These are phyloP conservation scores for Cucumis melo DNA, from an alignment of 306 rosid species.

Conservation along the genomic window DNA sequence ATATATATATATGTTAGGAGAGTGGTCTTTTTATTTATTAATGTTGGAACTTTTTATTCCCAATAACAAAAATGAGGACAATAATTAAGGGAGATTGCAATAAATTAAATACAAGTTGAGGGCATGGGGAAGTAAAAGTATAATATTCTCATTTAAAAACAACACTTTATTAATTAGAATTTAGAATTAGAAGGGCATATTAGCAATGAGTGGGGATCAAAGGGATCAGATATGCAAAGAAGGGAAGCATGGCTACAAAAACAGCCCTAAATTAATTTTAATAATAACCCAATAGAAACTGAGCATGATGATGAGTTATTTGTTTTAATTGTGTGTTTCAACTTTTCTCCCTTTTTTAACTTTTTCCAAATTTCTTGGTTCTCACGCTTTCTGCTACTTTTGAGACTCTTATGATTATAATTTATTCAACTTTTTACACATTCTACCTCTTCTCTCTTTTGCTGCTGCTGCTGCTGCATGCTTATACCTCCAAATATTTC, in stretches of 20 bases:
- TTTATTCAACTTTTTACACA: background rate
- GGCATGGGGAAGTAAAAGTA: background rate
- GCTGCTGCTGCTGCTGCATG: too few relatives aligned
- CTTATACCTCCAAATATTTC: background rate
- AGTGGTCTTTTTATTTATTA: too few relatives aligned
- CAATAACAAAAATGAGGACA: background rate
- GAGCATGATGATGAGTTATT: background rate
- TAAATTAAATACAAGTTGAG: background rate
- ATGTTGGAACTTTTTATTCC: background rate
- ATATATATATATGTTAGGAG: too few relatives aligned
- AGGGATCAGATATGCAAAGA: background rate
- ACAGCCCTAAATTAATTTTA: background rate
- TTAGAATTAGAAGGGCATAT: background rate
- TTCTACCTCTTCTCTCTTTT: background rate
- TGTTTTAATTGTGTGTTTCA: background rate
- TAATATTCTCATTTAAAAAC: background rate
- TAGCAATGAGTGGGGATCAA: background rate
- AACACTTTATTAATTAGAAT: background rate
- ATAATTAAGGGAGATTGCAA: too few relatives aligned
- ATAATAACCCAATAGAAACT: background rate
- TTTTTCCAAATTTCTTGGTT: background rate
- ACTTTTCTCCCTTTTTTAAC: background rate
- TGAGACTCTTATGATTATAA: background rate
- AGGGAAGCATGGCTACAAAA: background rate
- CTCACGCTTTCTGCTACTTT: background rate